A percentile compares a stretch with the other conserved stretches of the same genome.
Conservation (phyloP, 2,329 filamentous ascomycete species). For the Claviceps digitariae region DNA sequence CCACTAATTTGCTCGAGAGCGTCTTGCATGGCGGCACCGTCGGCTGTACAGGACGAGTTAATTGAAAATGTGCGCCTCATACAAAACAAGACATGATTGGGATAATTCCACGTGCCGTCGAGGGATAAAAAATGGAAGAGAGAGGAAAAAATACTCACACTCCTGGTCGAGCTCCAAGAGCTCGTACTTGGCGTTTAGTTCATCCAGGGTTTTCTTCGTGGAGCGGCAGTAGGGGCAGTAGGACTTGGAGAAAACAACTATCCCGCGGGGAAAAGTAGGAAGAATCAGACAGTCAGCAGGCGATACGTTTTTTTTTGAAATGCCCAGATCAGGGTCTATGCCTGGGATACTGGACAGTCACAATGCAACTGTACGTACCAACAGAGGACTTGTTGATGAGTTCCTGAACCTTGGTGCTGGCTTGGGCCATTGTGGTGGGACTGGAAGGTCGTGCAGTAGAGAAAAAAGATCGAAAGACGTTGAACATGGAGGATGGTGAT, state of each 20-base stretch:
- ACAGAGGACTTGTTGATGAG: slow-evolving; percentile 86
- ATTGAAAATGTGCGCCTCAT: background rate
- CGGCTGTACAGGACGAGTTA: slow-evolving; percentile 37
- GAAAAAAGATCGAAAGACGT: slow-evolving; percentile 63
- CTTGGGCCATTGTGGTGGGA: slow-evolving; percentile 64
- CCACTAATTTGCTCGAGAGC: slow-evolving; percentile 67
- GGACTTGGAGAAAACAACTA: slow-evolving; percentile 91
- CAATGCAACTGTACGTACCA: slow-evolving; percentile 35
- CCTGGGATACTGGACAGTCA: background rate
- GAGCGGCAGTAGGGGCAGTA: slow-evolving; percentile 88
- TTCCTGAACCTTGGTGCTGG: slow-evolving; percentile 67
- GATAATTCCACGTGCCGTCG: too few species aligned
- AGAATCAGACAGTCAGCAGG: background rate
- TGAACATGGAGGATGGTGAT: slow-evolving; percentile 29
- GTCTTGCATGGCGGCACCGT: slow-evolving; percentile 70
- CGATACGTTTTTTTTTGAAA: background rate
- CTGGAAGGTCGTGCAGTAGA: slow-evolving; percentile 28
- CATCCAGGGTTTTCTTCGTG: slow-evolving; percentile 61
- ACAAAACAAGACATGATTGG: too few species aligned
- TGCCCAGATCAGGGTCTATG: background rate
- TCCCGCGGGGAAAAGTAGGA: background rate
- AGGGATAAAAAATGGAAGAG: too few species aligned
- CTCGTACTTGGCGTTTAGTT: slow-evolving; percentile 58
- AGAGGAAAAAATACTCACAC: slow-evolving; percentile 23
- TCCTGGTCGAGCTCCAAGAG: slow-evolving; percentile 67